phyloP scores from a whole-genome alignment of 176 grass and related monocot genomes.

The Tillandsia fasciculata region DNA sequence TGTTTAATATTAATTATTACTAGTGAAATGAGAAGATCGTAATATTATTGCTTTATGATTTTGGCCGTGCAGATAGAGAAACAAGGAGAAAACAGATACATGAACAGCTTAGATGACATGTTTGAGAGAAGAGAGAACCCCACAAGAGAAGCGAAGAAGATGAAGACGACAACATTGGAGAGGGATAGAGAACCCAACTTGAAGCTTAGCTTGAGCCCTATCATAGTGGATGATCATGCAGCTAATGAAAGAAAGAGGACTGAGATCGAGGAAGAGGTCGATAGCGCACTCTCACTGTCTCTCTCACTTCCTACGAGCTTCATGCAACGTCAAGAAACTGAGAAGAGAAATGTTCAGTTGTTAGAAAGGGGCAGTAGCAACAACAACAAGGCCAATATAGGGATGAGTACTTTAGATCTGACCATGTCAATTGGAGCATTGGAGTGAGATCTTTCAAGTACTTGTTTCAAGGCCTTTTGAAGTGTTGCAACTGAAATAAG shows the following conservation, averaged over 20 bases:
- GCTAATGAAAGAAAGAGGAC: conserved; percentile 22
- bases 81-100: conserved; percentile 6
- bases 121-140: conserved; percentile 10
- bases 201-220: conserved; percentile 54
- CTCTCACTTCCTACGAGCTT: conserved; percentile 39
- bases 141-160: conserved; percentile 20
- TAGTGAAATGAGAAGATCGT: too few relatives aligned
- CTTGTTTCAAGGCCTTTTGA: conserved; percentile 54
- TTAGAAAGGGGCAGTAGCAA: conserved; percentile 33
- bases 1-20: too few relatives aligned
- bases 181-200: conserved; percentile 30
- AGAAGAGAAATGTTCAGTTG: too few relatives aligned
- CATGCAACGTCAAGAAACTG: conserved; percentile 1
- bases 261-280: conserved; percentile 23
- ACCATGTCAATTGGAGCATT: conserved; percentile 99
- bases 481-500: conserved; percentile 10
- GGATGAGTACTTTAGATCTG: conserved; percentile 99
- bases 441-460: conserved; percentile 99
- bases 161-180: conserved; percentile 7
- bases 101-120: conserved; percentile 4
- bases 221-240: background rate
- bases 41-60: background rate
- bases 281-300: conserved; percentile 47
- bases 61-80: conserved; percentile 20
- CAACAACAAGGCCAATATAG: conserved; percentile 50